Base-by-base conservation (phyloP, 2,329 filamentous ascomycete species). In the Ophiostoma quercus region DNA sequence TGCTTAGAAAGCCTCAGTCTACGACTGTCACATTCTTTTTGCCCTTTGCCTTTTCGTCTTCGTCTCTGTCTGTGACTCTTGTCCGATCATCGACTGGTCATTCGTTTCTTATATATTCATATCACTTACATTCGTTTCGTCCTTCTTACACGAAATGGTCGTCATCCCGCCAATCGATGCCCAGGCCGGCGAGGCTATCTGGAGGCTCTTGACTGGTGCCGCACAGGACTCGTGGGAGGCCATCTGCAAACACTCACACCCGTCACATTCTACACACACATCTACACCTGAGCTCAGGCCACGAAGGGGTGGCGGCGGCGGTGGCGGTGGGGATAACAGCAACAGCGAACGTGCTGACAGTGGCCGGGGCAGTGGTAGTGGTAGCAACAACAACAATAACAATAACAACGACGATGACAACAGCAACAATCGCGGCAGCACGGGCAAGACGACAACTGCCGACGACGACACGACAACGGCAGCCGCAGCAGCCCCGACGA, bases 171-270 rank as follows among this genome's bases (percentile, higher is more conserved):
- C 51, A 12, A 54, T n/a, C 2, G 68, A 68, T 47, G 22, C 29
- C 68, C 69, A 14, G 22, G 22, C 60, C 16, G 67, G 57, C 57
- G 68, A 70, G 47, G 67, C 66, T 12, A 25, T 69, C n/a, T 69
- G 69, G 68, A 22, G 66, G 9, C 19, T 71, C 12, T 8, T 71
- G 63, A n/a, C 57, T 2, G 70, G 37, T 34, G 67, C 47, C 14
- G 66, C 70, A 3, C 70, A 70, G 37, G 41, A 51, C 8, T 69
- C 51, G 9, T 73, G 72, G 70, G 70, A 71, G 1, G 67, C 69
- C 29, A 68, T 74, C 5, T 71, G 62, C 71, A 68, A 69, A 34
- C 66, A 69, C 19, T 22, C 71, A 51, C 67, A 66, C n/a, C 29
- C 62, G 34, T 32, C 43, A 22, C 19, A 22, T 4, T 8, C 62